Evolutionary conservation across 2,329 filamentous ascomycete genomes (phyloP).

Genomic region (Alternaria metachromatica): DNA sequence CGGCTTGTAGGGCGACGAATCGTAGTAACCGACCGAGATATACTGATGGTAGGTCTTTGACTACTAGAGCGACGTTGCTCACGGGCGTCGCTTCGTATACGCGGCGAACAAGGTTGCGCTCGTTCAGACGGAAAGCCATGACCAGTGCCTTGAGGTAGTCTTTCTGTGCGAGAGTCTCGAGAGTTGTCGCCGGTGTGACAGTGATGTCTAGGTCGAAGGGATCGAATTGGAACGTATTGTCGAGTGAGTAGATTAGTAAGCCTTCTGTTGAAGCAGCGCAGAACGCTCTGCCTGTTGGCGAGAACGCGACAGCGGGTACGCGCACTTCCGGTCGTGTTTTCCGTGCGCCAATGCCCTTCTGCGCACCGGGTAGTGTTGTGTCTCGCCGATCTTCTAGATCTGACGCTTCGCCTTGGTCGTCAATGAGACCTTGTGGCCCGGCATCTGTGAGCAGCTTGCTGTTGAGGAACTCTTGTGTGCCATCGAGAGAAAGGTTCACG

Average conservation of each 20-base stretch:
- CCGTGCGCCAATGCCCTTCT: constrained; percentile 84
- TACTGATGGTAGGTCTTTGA: constrained; percentile 78
- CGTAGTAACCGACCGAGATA: constrained; percentile 86
- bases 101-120: constrained; percentile 77
- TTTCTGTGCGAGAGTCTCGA: constrained; percentile 73
- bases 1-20: constrained; percentile 85
- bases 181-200: constrained; percentile 78
- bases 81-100: constrained; percentile 86
- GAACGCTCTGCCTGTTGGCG: constrained; percentile 86
- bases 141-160: constrained; percentile 92
- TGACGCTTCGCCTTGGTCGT: constrained; percentile 85
- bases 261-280: constrained; percentile 96
- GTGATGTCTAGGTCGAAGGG: constrained; percentile 95
- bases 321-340: constrained; percentile 81
- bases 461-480: constrained; percentile 96
- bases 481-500: constrained; percentile 91
- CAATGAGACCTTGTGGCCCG: constrained; percentile 82
- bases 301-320: constrained; percentile 84
- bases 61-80: constrained; percentile 75
- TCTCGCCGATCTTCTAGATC: constrained; percentile 87
- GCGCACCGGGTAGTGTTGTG: constrained; percentile 80
- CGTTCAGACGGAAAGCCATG: constrained; percentile 97
- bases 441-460: constrained; percentile 90
- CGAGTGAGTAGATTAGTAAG: constrained; percentile 89
- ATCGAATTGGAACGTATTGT: constrained; percentile 84